Percentiles rank a stretch among this genome's conserved stretches.
Conservation (phyloP, 2,329 filamentous ascomycete species). For the Fusarium oxysporum region DNA sequence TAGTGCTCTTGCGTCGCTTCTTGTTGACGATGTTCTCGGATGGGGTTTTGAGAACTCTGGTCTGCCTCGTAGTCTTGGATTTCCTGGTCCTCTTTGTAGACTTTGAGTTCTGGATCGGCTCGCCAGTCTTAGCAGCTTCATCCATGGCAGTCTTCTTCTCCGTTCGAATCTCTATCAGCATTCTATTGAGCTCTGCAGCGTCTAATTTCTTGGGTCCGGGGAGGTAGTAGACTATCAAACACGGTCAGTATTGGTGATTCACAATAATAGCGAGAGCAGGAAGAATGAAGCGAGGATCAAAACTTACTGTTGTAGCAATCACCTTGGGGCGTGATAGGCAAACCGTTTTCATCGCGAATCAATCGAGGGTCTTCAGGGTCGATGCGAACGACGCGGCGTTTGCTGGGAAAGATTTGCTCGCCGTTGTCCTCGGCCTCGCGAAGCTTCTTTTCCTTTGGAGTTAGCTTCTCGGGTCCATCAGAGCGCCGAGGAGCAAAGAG, state of each 20-base stretch:
- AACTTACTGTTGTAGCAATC: background rate
- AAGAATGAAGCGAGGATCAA: background rate
- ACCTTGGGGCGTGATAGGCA: background rate
- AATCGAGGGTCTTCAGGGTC: background rate
- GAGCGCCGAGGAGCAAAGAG: background rate
- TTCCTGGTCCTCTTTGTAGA: background rate
- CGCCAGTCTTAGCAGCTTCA: background rate
- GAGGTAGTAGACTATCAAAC: background rate
- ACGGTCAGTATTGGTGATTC: background rate
- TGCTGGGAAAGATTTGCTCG: background rate
- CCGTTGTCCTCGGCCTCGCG: background rate
- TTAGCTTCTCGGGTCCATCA: background rate
- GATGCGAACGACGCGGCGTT: background rate
- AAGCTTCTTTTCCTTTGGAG: background rate
- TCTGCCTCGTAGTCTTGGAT: background rate
- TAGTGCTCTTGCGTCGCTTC: background rate
- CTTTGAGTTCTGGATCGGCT: background rate
- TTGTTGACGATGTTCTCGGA: constrained; percentile 1
- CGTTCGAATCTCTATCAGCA: background rate
- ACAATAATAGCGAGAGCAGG: background rate
- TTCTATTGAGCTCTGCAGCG: background rate
- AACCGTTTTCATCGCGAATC: background rate
- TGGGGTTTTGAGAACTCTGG: background rate
- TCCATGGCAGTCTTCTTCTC: background rate
- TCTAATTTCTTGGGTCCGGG: background rate